Evolutionary conservation across 768 basidiomycete species (phyloP).

Genomic region (Tylopilus subfusipes): DNA sequence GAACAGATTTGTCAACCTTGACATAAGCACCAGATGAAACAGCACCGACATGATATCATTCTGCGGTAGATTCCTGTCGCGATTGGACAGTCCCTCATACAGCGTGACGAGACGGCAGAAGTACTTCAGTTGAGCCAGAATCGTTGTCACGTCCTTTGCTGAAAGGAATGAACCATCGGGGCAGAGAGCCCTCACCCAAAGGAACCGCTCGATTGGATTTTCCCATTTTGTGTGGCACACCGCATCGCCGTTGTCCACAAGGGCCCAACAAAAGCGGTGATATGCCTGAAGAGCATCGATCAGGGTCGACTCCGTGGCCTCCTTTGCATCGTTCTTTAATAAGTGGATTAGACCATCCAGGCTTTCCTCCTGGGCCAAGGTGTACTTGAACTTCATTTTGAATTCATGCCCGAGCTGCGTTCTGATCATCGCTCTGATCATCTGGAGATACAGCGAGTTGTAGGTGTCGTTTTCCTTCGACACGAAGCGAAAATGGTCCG

Average conservation of each 20-base stretch:
- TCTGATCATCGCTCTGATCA: constrained; percentile 3
- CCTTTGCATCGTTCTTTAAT: not conserved
- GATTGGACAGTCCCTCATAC: not conserved
- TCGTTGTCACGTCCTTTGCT: not conserved
- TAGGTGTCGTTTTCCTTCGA: not conserved
- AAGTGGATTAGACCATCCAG: not conserved
- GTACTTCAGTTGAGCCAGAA: not conserved
- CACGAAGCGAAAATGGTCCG: not conserved
- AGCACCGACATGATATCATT: not conserved
- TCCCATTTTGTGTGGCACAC: not conserved
- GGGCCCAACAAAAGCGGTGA: constrained; percentile 1
- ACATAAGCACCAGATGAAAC: no score
- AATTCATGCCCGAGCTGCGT: not conserved
- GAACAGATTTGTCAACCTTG: no score
- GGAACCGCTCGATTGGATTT: not conserved
- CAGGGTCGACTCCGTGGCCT: no score
- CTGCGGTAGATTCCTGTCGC: not conserved
- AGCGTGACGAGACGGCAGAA: constrained; percentile 1
- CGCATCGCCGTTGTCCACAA: not conserved
- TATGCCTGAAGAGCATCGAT: not conserved
- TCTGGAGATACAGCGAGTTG: not conserved
- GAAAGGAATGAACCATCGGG: no score
- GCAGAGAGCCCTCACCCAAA: not conserved
- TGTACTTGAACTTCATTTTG: not conserved
- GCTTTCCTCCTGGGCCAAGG: not conserved